Evolutionary conservation across 805 yeast species (phyloP), one percentile per base, ranked within the genome.

Genomic region (Wickerhamiella hasegawae): DNA sequence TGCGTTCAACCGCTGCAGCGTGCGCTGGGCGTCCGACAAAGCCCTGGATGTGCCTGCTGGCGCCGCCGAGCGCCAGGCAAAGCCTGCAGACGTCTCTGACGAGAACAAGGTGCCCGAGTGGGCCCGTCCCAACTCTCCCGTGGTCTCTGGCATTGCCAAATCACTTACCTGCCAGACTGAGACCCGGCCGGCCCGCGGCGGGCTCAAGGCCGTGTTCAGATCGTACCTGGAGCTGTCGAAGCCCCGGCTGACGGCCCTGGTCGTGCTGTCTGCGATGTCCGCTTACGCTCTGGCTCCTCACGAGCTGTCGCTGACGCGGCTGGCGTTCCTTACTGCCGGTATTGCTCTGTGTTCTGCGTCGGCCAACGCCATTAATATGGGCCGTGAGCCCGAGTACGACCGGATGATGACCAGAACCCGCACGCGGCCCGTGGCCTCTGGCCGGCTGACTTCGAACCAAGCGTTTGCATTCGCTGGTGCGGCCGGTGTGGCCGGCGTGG

Each of bases 311-410:
- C 54, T 87, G 3, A 60, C 71, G 5, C 76, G 81, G 42, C 65
- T 90, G 33, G 48, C 80, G 22, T 73, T 73, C 45, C 62, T 90
- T 22, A 81, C 95, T 0, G 55, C 67, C 0, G 98, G 98, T 12
- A 90, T 96, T 0, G 71, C 87, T 1, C 58, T 90, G 23, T 71
- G 90, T 44, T 83, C 95, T 0, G 92, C 93, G 9, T 75, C 95
- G 2, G 98, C 98, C 2, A 90, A 90, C 58, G 93, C 97, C 3
- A 83, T 90, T 32, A 90, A 90, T 52, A 87, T 85, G 94, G 97
- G 84, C 2, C 65, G 98, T 45, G 98, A 90, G 57, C 94, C 95
- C 1, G 78, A 71, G 16, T 90, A 73, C 51, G 98, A 90, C 52
- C 66, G 69, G 32, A 67, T 69, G 51, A 90, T 90, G 98, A 69